These are phyloP conservation scores for Gynandropsis gynandra DNA, from an alignment of 345 rosid species.

Conservation along the genomic window DNA sequence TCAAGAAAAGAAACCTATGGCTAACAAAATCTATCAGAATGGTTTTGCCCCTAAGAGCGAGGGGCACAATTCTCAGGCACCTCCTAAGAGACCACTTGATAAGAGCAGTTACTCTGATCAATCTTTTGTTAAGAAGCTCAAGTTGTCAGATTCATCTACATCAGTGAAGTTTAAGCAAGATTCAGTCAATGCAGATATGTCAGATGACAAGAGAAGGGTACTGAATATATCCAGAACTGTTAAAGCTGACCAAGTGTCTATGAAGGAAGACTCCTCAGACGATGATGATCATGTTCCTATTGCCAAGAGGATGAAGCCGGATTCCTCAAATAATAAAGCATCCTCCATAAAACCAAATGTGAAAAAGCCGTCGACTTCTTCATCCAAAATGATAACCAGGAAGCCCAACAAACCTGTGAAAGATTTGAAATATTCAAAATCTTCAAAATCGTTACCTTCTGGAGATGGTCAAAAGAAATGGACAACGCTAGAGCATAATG, in stretches of 20 bases:
- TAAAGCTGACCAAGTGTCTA: conserved; percentile 21
- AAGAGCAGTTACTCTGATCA: conserved; percentile 37
- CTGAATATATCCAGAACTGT: conserved; percentile 15
- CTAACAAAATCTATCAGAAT: conserved; percentile 49
- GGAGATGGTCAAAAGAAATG: conserved; percentile 97
- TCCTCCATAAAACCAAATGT: conserved; percentile 45
- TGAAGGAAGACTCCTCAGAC: conserved; percentile 36
- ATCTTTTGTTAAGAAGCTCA: conserved; percentile 54
- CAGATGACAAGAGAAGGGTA: conserved; percentile 19
- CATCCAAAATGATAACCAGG: conserved; percentile 41
- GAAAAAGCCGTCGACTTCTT: conserved; percentile 37
- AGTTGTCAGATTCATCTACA: conserved; percentile 43
- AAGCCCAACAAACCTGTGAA: conserved; percentile 49
- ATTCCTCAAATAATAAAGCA: conserved; percentile 39
- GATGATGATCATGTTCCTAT: conserved; percentile 75
- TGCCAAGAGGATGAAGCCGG: conserved; percentile 56
- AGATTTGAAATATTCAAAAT: conserved; percentile 51
- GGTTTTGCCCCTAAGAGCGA: conserved; percentile 47
- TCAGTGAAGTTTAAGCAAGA: conserved; percentile 41
- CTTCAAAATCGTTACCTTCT: conserved; percentile 65
- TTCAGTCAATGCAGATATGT: conserved; percentile 38
- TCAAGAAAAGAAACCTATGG: conserved; percentile 46
- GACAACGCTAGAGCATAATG: conserved; percentile 90
- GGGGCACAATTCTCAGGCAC: conserved; percentile 28
- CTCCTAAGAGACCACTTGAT: conserved; percentile 72